phyloP scores from a whole-genome alignment of 2,329 filamentous ascomycete genomes.

The Fusarium dlaminii region DNA sequence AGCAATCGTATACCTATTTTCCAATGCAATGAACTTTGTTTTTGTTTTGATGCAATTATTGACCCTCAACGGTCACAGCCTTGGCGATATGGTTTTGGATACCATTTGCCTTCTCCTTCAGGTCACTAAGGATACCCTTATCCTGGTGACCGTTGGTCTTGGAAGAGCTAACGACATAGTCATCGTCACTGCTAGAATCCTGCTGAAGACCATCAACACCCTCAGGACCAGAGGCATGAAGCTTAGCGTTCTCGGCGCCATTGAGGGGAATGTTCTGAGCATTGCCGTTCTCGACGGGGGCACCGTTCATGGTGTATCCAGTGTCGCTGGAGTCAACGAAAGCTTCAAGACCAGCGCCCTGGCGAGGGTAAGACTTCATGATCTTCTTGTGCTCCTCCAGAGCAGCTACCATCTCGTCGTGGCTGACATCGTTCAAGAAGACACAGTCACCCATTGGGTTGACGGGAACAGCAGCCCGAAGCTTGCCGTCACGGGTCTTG shows the following conservation, averaged over 20 bases:
- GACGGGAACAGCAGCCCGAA: constrained; percentile 72
- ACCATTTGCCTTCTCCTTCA: constrained; percentile 27
- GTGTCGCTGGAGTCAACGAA: constrained; percentile 76
- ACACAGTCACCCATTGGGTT: constrained; percentile 72
- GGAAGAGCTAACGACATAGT: constrained; percentile 12
- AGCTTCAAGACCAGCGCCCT: constrained; percentile 73
- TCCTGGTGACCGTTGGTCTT: constrained; percentile 3
- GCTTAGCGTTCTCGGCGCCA: constrained; percentile 15
- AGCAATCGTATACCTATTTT: constrained; percentile 2
- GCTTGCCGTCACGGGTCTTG: constrained; percentile 74
- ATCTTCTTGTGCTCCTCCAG: constrained; percentile 71
- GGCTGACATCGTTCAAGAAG: constrained; percentile 74
- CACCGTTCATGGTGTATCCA: constrained; percentile 59
- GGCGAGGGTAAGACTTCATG: constrained; percentile 69
- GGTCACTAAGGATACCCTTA: constrained; percentile 14
- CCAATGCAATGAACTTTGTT: background rate
- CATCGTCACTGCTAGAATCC: constrained; percentile 18
- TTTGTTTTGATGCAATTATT: background rate
- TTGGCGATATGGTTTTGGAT: constrained; percentile 18
- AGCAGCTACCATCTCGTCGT: constrained; percentile 69
- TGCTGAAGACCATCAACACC: constrained; percentile 32
- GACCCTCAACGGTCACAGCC: constrained; percentile 20
- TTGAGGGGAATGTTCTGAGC: constrained; percentile 8
- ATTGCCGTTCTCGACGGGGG: constrained; percentile 29
- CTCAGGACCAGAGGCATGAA: constrained; percentile 30